Conservation (phyloP, 331 rosid genomes). For the Phaseolus coccineus region DNA sequence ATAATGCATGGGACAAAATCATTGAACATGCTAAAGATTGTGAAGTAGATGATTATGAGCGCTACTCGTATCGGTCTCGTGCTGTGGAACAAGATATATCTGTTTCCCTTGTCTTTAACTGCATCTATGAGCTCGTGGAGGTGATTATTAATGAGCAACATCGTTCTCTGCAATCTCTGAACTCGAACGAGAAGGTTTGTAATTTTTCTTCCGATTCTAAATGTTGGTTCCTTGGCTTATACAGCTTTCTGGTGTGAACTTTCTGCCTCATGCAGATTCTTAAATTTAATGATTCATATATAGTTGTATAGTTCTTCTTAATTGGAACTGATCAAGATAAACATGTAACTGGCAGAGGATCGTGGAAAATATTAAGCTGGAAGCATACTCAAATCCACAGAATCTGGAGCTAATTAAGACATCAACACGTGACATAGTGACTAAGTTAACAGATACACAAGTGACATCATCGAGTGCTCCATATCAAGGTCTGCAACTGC, state of each 20-base stretch:
- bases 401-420: constrained; percentile 28
- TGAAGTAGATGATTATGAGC: constrained; percentile 22
- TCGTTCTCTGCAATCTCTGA: constrained; percentile 16
- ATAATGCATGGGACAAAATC: constrained; percentile 46
- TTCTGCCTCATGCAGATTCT: background rate
- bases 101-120: constrained; percentile 50
- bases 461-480: constrained; percentile 7
- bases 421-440: background rate
- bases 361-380: constrained; percentile 43
- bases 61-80: background rate
- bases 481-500: background rate
- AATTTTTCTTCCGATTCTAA: background rate
- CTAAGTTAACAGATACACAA: constrained; percentile 24
- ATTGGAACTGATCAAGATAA: constrained; percentile 2
- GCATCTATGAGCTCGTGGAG: constrained; percentile 49
- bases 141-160: constrained; percentile 40
- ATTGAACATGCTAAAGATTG: constrained; percentile 57
- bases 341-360: constrained; percentile 44
- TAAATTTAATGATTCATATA: background rate
- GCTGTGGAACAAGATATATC: background rate
- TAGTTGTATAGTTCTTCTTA: background rate
- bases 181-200: constrained; percentile 27
- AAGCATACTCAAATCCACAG: constrained; percentile 39
- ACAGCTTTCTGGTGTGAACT: background rate
- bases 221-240: background rate